phyloP scores from a whole-genome alignment of 2,329 filamentous ascomycete genomes.

The Pseudogymnoascus sp. region DNA sequence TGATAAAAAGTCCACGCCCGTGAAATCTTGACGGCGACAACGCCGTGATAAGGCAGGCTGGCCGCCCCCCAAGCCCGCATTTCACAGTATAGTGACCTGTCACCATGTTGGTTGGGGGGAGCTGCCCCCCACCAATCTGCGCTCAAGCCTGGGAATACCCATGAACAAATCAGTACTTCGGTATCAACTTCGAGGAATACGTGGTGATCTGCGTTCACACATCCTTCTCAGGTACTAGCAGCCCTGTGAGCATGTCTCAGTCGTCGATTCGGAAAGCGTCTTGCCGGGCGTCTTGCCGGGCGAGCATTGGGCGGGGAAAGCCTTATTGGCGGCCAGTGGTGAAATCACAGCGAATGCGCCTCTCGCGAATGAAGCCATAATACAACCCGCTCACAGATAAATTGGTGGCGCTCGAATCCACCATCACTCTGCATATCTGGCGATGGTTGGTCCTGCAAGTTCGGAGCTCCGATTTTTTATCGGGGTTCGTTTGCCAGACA shows the following conservation, averaged over 20 bases:
- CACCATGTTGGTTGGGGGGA: not conserved
- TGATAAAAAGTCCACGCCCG: not conserved
- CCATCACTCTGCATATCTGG: not conserved
- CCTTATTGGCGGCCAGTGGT: not conserved
- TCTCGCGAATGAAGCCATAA: not conserved
- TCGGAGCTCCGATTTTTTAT: slow-evolving; percentile 2
- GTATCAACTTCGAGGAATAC: not conserved
- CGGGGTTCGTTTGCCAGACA: not conserved
- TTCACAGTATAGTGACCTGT: not conserved
- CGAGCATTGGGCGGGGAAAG: not conserved
- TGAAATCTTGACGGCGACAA: not conserved
- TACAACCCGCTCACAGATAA: not conserved
- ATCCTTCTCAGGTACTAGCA: not conserved
- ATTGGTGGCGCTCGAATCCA: not conserved
- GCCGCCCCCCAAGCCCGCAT: not conserved
- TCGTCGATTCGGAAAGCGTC: not conserved
- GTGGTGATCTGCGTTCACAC: not conserved
- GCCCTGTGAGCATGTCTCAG: not conserved
- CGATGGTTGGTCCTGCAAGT: not conserved
- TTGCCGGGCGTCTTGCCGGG: not conserved
- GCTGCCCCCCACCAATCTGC: not conserved
- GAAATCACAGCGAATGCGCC: not conserved
- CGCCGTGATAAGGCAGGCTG: not conserved
- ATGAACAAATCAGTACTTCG: not conserved
- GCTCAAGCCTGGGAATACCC: not conserved